Conservation (phyloP, 805 yeast species). For the Wickerhamomyces hampshirensis region DNA sequence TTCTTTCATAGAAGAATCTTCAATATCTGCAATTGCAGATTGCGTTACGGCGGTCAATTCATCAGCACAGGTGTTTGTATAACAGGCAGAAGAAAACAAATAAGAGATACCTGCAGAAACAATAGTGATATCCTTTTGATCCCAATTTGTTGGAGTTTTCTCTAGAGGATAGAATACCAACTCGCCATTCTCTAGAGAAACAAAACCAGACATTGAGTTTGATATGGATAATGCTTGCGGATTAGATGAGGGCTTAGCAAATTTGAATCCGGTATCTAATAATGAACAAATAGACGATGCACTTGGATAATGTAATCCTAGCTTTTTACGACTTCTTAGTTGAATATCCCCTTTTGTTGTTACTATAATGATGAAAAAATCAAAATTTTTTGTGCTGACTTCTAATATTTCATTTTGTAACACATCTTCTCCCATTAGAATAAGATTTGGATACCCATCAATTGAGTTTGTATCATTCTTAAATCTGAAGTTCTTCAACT, state of each 20-base stretch:
- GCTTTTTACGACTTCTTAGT: slow-evolving; percentile 35
- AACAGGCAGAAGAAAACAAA: slow-evolving; percentile 66
- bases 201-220: slow-evolving; percentile 44
- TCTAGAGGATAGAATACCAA: slow-evolving; percentile 10
- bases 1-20: slow-evolving; percentile 22
- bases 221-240: slow-evolving; percentile 40
- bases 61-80: slow-evolving; percentile 60
- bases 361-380: slow-evolving; percentile 34
- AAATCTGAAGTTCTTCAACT: slow-evolving; percentile 19
- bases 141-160: slow-evolving; percentile 3
- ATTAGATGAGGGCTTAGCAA: slow-evolving; percentile 32
- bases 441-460: slow-evolving; percentile 18
- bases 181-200: slow-evolving; percentile 25
- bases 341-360: slow-evolving; percentile 43
- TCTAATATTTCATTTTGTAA: slow-evolving; percentile 25
- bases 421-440: slow-evolving; percentile 18
- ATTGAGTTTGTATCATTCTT: slow-evolving; percentile 15
- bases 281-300: slow-evolving; percentile 37
- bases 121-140: slow-evolving; percentile 17
- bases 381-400: slow-evolving; percentile 33
- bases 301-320: slow-evolving; percentile 20
- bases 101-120: slow-evolving; percentile 59
- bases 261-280: slow-evolving; percentile 50
- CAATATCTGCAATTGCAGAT: slow-evolving; percentile 33
- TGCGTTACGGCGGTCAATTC: slow-evolving; percentile 61